Base-by-base conservation (phyloP, 2,329 filamentous ascomycete genomes). In the Triangularia setosa region DNA sequence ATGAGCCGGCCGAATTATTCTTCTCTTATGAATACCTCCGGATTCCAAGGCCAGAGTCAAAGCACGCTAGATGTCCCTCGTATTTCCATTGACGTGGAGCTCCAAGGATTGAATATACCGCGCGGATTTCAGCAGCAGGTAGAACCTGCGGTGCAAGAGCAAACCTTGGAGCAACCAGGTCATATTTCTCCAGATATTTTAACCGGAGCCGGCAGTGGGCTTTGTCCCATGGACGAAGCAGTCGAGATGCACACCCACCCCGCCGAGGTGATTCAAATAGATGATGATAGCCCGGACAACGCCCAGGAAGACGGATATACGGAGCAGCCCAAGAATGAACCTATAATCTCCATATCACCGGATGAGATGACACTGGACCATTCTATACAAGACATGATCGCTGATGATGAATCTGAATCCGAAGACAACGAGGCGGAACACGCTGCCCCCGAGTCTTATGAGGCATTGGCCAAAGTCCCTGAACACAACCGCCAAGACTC, bases 401-500 rank as follows among this genome's bases (percentile, higher is more conserved):
- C 33, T 9, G 66, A 65, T 14, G 53, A 63, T 21, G 62, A 62
- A 21, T 9, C 23, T 21, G 63, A 64, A 14, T 5, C 52, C n/a
- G 62, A 63, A 16, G 60, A 62, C 24, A 54, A 23, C 21, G 21
- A 55, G 23, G 23, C 11, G 14, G 52, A 24, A 25, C 5, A 55
- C 14, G 11, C 59, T 12, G 55, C 54, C 23, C 3, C 18, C 52
- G 21, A 55, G 16, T 24, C 16, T n/a, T 60, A 63, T 27, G 7
- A 11, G 1, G 24, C 48, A 18, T 44, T 23, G 56, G 4, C 27
- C 11, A 58, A 58, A 69, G 3, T 55, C 52, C n/a, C 52, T 25
- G 52, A 27, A 14, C 24, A 52, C 2, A 18, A 58, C 54, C 69
- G 35, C 64, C 70, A 24, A 56, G 69, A 27, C 68, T 75, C n/a